Evolutionary conservation across 331 rosid species (phyloP), one percentile per base, ranked within the genome.

Genomic region (Phaseolus coccineus): DNA sequence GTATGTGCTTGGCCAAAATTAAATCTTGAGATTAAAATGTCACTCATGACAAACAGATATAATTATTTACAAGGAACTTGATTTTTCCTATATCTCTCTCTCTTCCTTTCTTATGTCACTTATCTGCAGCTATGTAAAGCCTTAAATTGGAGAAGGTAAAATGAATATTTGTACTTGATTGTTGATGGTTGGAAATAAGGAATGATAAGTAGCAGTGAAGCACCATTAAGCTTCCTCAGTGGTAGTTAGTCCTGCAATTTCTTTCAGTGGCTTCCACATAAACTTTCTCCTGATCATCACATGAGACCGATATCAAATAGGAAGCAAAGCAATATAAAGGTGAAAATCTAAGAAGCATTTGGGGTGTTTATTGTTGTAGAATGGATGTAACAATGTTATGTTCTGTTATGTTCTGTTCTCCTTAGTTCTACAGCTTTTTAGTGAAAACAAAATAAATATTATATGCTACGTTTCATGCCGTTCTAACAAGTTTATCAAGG

Each of bases 201-300:
- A 33, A 48, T 65, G 62, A 33, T 47, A 58, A 56, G 46, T 58
- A 79, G 55, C 48, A 69, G 28, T 67, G 69, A 24, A 61, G 77
- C 73, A 61, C 16, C 46, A 35, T 85, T 79, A 86, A 69, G 67
- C 79, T 48, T 64, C 93, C 50, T 81, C 81, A 16, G 11, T 76
- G 6, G 80, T 75, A 9, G 89, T 73, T 85, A 91, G 87, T 64
- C 97, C 98, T 0, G 92, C 90, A 53, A 92, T 91, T 84, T 94
- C 98, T 76, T 82, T 91, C 27, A 94, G 91, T 48, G 97, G 97
- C 81, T 70, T 94, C 98, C 98, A 91, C 89, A 86, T 68, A 79
- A 94, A 88, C 85, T 92, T 91, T 78, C 98, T 88, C 97, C 95
- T 92, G 91, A 77, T 69, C 24, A 57, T 42, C 48, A 71, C 82